These are phyloP conservation scores for Aspergillus aculeatinus DNA, from an alignment of 2,329 filamentous ascomycete species.

Conservation along the genomic window DNA sequence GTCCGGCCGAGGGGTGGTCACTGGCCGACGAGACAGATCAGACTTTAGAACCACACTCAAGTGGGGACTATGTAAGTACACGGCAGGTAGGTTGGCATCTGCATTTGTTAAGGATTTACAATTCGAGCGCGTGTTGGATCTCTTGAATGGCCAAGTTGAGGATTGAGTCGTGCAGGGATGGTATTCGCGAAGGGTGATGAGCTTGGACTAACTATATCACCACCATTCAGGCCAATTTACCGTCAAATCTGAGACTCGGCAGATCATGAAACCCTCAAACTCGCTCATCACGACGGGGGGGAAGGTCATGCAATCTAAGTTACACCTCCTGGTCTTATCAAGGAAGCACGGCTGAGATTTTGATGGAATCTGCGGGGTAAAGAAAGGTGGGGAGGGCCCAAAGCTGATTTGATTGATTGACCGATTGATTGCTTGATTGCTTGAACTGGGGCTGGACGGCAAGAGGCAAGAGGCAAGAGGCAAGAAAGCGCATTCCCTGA, in stretches of 20 bases:
- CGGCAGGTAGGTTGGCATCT: not conserved
- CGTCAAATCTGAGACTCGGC: not conserved
- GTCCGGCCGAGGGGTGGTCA: slow-evolving; percentile 1
- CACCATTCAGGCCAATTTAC: not conserved
- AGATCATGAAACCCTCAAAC: not conserved
- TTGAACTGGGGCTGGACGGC: not conserved
- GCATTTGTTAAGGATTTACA: not conserved
- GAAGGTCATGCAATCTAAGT: not conserved
- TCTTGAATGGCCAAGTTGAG: not conserved
- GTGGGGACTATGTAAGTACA: not conserved
- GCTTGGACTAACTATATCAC: not conserved
- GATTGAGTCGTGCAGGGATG: not conserved
- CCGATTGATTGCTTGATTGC: not conserved
- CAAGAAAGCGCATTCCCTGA: not conserved
- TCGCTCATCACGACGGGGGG: not conserved
- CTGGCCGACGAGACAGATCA: slow-evolving; percentile 4
- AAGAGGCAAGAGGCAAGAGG: not conserved
- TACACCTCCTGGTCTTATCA: not conserved
- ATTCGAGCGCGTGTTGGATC: not conserved
- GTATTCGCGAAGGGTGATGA: not conserved
- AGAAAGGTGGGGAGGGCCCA: not conserved
- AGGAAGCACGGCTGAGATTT: not conserved
- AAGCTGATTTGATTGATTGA: slow-evolving; percentile 1
- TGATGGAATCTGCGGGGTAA: slow-evolving; percentile 6
- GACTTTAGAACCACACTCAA: not conserved